These are phyloP conservation scores for Sequoiadendron giganteum DNA, from an alignment of 75 land plant genomes.

Conservation along the genomic window DNA sequence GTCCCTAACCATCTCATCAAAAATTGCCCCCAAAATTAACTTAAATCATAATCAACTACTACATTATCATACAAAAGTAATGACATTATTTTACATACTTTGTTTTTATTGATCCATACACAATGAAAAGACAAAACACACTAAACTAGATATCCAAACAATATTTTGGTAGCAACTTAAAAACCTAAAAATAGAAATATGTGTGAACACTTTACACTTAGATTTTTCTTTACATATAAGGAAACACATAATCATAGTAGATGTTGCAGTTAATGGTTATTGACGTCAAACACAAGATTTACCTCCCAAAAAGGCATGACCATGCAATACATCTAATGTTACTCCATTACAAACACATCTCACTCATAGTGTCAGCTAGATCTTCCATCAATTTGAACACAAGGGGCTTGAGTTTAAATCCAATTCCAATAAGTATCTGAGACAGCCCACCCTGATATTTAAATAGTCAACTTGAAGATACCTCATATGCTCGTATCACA, in stretches of 20 bases:
- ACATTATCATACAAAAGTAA: too few relatives aligned
- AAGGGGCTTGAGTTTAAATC: background rate
- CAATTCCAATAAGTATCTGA: background rate
- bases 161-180: background rate
- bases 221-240: background rate
- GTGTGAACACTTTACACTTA: background rate
- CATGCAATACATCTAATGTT: background rate
- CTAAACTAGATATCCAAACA: background rate
- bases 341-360: background rate
- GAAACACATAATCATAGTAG: background rate
- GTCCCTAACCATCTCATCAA: too few relatives aligned
- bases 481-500: slow-evolving; percentile 87
- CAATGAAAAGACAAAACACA: background rate
- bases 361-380: background rate
- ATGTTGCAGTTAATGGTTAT: background rate
- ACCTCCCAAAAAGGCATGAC: background rate
- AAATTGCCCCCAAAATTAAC: too few relatives aligned
- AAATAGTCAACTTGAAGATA: slow-evolving; percentile 13
- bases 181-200: background rate
- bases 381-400: background rate
- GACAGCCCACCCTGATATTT: background rate
- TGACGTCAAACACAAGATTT: background rate
- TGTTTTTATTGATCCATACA: background rate
- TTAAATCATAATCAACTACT: too few relatives aligned
- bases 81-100: too few relatives aligned